phyloP scores from a whole-genome alignment of 371 early-diverging fungal genomes.

The Choanephora cucurbitarum region DNA sequence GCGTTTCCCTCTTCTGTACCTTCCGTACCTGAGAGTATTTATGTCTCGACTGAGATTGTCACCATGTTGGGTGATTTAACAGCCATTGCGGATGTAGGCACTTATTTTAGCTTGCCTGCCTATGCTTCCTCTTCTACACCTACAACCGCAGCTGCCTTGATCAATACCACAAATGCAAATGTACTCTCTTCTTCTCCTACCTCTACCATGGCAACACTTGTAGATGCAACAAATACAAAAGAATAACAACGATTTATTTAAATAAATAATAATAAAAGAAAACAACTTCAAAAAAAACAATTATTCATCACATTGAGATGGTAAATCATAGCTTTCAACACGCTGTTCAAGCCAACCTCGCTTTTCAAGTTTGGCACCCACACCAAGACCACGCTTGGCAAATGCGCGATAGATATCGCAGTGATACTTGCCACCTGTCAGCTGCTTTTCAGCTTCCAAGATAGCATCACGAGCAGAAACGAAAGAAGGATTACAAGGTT shows the following conservation, averaged over 20 bases:
- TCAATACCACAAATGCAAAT: neutral
- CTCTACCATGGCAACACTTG: neutral
- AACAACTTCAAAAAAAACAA: neutral
- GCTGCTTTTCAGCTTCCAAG: conserved; percentile 76
- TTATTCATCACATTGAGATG: conserved; percentile 43
- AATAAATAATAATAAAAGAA: neutral
- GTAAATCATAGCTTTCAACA: conserved; percentile 63
- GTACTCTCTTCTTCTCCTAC: neutral
- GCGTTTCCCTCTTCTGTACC: conserved; percentile 37
- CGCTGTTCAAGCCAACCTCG: conserved; percentile 68
- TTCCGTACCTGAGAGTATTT: conserved; percentile 39
- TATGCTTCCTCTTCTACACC: conserved; percentile 19
- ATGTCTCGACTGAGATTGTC: conserved; percentile 39
- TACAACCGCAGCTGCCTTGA: conserved; percentile 1
- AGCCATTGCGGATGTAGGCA: conserved; percentile 41
- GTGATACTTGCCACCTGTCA: conserved; percentile 78
- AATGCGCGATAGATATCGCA: conserved; percentile 92
- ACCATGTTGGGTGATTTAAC: conserved; percentile 43
- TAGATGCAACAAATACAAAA: neutral
- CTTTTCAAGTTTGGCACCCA: conserved; percentile 63
- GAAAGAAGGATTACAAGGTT: conserved; percentile 91
- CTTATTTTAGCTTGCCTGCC: conserved; percentile 47
- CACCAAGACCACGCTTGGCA: conserved; percentile 91
- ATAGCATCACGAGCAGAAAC: conserved; percentile 94
- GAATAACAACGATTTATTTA: neutral